These are phyloP conservation scores for Talaromyces wortmannii DNA, from an alignment of 495 filamentous ascomycete genomes.

Conservation along the genomic window DNA sequence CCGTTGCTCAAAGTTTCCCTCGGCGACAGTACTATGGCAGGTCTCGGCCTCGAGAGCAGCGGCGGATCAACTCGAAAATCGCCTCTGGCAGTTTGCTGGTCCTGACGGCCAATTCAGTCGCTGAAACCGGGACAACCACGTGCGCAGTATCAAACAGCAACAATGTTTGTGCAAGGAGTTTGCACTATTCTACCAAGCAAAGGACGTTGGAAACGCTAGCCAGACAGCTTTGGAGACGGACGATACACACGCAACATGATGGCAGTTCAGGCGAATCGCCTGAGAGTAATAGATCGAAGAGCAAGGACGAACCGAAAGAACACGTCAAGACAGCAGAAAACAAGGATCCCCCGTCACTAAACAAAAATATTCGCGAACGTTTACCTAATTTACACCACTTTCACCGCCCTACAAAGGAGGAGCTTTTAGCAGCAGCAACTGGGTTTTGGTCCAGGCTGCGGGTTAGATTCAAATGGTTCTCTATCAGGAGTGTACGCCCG, in stretches of 20 bases:
- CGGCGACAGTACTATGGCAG: neutral
- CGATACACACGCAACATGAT: conserved; percentile 26
- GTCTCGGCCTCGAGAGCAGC: conserved; percentile 10
- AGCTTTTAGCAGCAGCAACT: conserved; percentile 84
- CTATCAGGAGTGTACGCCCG: conserved; percentile 88
- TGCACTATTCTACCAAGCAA: neutral
- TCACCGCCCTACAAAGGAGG: conserved; percentile 87
- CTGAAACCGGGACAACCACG: conserved; percentile 25
- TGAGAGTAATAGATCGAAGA: neutral
- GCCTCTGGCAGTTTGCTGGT: conserved; percentile 33
- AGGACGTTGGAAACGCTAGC: neutral
- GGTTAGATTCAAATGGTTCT: conserved; percentile 95
- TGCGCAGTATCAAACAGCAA: conserved; percentile 23
- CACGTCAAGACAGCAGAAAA: neutral
- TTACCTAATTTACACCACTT: conserved; percentile 62
- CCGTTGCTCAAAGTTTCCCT: conserved; percentile 12
- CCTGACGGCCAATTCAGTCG: conserved; percentile 25
- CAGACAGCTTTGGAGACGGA: conserved; percentile 17
- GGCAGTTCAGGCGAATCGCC: conserved; percentile 4
- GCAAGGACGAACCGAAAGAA: neutral
- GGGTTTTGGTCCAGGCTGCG: conserved; percentile 89
- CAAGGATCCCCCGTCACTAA: conserved; percentile 11
- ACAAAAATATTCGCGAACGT: conserved; percentile 52
- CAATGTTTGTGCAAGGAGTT: neutral
- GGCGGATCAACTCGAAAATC: conserved; percentile 24